Evolutionary conservation across 148 eudicot species (phyloP).

Genomic region (Rhododendron molle): DNA sequence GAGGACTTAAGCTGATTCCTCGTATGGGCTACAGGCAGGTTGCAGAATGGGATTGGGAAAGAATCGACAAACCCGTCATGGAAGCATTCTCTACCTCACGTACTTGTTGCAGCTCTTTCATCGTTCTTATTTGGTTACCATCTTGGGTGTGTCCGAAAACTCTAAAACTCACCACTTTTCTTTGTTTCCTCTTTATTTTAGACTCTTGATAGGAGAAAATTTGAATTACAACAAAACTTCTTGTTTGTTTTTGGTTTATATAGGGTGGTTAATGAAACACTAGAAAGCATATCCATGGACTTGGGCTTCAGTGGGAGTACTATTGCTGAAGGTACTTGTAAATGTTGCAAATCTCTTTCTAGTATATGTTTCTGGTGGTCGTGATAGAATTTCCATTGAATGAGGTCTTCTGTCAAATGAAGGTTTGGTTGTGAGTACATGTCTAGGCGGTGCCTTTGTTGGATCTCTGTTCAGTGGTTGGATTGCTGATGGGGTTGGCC

Average conservation of each 20-base stretch:
- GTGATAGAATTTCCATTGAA: neutral
- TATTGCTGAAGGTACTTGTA: constrained; percentile 68
- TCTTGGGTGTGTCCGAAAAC: constrained; percentile 59
- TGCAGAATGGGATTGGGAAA: constrained; percentile 41
- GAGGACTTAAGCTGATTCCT: neutral
- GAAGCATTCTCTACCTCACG: constrained; percentile 71
- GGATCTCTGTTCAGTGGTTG: constrained; percentile 86
- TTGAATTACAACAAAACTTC: neutral
- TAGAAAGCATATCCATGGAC: constrained; percentile 79
- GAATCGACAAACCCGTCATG: constrained; percentile 62
- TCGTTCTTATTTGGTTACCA: constrained; percentile 87
- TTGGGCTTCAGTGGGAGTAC: constrained; percentile 79
- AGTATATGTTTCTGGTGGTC: neutral
- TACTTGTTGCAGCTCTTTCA: constrained; percentile 67
- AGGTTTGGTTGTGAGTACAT: constrained; percentile 89
- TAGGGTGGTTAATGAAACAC: constrained; percentile 87
- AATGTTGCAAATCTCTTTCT: neutral
- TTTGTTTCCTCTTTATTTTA: neutral
- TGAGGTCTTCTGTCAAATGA: constrained; percentile 10
- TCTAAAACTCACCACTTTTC: neutral
- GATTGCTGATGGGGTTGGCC: constrained; percentile 81
- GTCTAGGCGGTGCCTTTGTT: constrained; percentile 80
- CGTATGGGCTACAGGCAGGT: constrained; percentile 28
- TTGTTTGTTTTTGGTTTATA: constrained; percentile 26
- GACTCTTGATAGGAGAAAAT: neutral